Evolutionary conservation across 164 flowering plant species (phyloP).

Genomic region (Magnolia changhungtana): DNA sequence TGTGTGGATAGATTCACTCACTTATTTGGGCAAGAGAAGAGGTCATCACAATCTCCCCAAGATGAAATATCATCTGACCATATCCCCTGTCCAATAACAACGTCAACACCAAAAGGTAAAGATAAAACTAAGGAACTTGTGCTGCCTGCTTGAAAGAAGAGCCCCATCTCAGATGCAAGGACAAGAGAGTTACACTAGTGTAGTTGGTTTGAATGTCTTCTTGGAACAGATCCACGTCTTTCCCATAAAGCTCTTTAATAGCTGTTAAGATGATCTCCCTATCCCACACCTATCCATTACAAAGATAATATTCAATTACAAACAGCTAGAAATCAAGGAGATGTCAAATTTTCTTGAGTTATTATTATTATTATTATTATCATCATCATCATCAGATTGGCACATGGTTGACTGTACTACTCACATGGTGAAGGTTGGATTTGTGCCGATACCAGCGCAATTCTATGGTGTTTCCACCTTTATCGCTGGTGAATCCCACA

Average conservation of each 20-base stretch:
- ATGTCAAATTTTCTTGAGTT: not conserved
- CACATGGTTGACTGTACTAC: constrained; percentile 15
- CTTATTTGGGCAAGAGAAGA: constrained; percentile 64
- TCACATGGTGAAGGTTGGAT: constrained; percentile 93
- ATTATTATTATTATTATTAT: no score
- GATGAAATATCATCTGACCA: constrained; percentile 63
- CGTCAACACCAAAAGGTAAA: not conserved
- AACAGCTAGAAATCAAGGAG: not conserved
- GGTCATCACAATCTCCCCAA: constrained; percentile 69
- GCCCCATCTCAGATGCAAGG: not conserved
- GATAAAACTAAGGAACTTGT: no score
- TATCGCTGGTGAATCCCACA: constrained; percentile 78
- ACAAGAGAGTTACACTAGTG: constrained; percentile 50
- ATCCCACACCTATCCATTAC: constrained; percentile 81
- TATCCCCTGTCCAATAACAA: constrained; percentile 40
- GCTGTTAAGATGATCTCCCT: constrained; percentile 85
- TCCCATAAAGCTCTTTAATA: constrained; percentile 53
- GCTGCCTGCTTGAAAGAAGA: not conserved
- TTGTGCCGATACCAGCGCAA: constrained; percentile 87
- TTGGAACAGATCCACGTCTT: constrained; percentile 61
- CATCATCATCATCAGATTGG: no score
- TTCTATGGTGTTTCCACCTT: constrained; percentile 80
- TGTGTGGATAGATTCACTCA: constrained; percentile 15
- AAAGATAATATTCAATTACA: not conserved
- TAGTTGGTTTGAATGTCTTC: constrained; percentile 60